Percentiles rank a stretch among this genome's conserved stretches.
Conservation (phyloP, 768 basidiomycete genomes). For the Harrya chromipes region DNA sequence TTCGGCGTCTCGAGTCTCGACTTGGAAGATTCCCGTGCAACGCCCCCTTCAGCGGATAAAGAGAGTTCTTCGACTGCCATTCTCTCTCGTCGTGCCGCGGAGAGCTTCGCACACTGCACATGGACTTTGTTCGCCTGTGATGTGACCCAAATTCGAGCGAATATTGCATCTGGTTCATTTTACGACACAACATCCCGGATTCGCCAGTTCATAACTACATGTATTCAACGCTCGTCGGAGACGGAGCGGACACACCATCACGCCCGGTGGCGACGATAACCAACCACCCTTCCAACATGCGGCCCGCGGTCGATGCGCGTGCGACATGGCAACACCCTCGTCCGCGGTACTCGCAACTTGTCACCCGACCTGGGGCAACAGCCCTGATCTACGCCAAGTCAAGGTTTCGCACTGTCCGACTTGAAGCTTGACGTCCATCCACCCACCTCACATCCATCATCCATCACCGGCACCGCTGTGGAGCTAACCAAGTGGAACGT, state of each 20-base stretch:
- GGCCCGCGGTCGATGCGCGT: slow-evolving; percentile 13
- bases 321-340: slow-evolving; percentile 5
- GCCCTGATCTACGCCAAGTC: too few relatives aligned
- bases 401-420: too few relatives aligned
- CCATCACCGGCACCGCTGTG: too few relatives aligned
- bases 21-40: too few relatives aligned
- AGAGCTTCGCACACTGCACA: not conserved
- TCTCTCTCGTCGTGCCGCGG: not conserved
- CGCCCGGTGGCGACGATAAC: slow-evolving; percentile 1
- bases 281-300: slow-evolving; percentile 9
- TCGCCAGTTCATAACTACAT: slow-evolving; percentile 12
- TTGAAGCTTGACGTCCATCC: too few relatives aligned
- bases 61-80: slow-evolving; percentile 6
- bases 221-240: too few relatives aligned
- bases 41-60: too few relatives aligned
- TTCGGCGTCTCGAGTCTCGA: too few relatives aligned
- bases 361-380: too few relatives aligned
- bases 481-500: too few relatives aligned
- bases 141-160: not conserved
- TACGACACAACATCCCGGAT: slow-evolving; percentile 2
- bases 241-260: not conserved
- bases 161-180: not conserved
- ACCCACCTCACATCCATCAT: too few relatives aligned
- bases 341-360: slow-evolving; percentile 14
- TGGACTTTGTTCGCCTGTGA: not conserved